Evolutionary conservation across 495 filamentous ascomycete genomes (phyloP).

Genomic region (Hamigera avellanea): DNA sequence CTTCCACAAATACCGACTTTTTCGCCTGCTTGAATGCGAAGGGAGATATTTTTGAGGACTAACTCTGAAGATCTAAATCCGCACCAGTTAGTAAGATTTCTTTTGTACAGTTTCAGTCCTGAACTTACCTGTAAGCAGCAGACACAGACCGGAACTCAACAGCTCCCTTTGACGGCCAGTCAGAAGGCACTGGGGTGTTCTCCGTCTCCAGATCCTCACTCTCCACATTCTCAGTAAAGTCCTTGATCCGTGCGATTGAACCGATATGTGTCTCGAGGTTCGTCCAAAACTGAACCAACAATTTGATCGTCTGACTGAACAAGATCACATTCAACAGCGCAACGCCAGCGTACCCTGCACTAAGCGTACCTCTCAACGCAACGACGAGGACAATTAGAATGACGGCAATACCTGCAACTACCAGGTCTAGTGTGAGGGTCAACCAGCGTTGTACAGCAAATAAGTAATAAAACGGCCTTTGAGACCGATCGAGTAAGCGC

Average conservation of each 20-base stretch:
- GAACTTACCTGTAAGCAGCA: slow-evolving; percentile 28
- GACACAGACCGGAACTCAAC: slow-evolving; percentile 36
- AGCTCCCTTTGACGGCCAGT: slow-evolving; percentile 40
- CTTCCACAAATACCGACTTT: slow-evolving; percentile 44
- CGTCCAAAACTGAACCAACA: slow-evolving; percentile 45
- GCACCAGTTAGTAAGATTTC: no score
- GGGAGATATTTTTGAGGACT: slow-evolving; percentile 37
- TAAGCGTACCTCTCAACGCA: slow-evolving; percentile 27
- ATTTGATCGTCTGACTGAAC: slow-evolving; percentile 40
- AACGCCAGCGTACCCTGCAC: slow-evolving; percentile 42
- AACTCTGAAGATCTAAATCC: background rate
- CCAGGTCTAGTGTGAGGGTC: slow-evolving; percentile 35
- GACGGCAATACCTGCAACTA: slow-evolving; percentile 36
- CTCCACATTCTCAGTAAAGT: slow-evolving; percentile 36
- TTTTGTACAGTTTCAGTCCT: no score
- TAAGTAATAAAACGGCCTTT: slow-evolving; percentile 48
- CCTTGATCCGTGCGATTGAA: slow-evolving; percentile 46
- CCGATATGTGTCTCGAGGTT: slow-evolving; percentile 46
- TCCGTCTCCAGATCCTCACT: slow-evolving; percentile 36
- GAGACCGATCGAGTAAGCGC: slow-evolving; percentile 42
- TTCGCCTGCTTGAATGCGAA: slow-evolving; percentile 41
- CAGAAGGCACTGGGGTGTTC: slow-evolving; percentile 22
- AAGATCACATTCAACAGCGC: slow-evolving; percentile 47
- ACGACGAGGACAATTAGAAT: slow-evolving; percentile 36
- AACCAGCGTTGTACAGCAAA: slow-evolving; percentile 44